Base-by-base conservation (phyloP, 139 green algal genomes). In the Yamagishiella unicocca region DNA sequence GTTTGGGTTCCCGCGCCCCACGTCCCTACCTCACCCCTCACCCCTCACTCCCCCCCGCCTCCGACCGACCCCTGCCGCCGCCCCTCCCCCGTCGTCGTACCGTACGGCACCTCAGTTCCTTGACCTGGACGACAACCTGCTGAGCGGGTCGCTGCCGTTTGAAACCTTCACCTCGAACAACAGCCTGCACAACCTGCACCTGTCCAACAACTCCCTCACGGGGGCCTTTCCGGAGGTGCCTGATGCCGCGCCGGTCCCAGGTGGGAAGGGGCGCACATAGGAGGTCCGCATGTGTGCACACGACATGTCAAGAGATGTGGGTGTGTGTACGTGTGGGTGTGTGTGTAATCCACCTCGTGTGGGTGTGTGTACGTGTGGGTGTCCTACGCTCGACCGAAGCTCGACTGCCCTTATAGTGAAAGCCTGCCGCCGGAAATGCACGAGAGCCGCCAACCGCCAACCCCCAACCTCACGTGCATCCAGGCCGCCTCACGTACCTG, bases 71-170 rank as follows among this genome's bases (percentile, higher is more conserved):
- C 31, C 64, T 72, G 64, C 64, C 66, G n/a, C 29, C 64, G 14
- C n/a, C 64, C 64, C 8, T 40, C 4, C 64, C 64, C 31, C 8
- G 7, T n/a, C 50, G 50, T 40, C n/a, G 17, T 42, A 22, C n/a
- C 64, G 8, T 27, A 43, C n/a, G 29, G 7, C 64, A 19, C 50
- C 4, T 21, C 79, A 76, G 61, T 64, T 37, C 45, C n/a, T 85
- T 24, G 64, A 78, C 43, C 64, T 78, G 21, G 80, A 66, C 43
- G 8, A 27, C 31, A 86, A 86, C 80, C 43, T 6, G 31, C 62
- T 86, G 43, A 29, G 25, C 19, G 80, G 80, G 42, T 0, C 43
- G 8, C 43, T 86, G 64, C 80, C 80, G 0, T 2, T 33, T 22
- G n/a, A 22, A 10, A 10, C 53, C 4, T 77, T 86, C 43, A 40